phyloP scores from a whole-genome alignment of 108 stramenopile species.

The Cyclotella sp. region DNA sequence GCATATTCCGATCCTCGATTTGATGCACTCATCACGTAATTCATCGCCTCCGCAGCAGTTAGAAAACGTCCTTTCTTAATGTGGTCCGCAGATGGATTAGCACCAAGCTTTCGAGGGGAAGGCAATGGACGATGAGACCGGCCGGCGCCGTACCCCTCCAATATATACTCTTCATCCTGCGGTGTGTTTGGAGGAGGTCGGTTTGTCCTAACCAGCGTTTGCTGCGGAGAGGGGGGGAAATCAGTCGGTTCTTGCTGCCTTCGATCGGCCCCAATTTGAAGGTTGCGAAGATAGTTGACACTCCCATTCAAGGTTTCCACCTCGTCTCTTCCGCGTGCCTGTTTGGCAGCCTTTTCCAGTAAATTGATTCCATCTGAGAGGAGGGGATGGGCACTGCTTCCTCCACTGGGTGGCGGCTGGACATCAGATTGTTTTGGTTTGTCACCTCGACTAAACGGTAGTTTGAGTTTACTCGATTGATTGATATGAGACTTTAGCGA shows the following conservation, averaged over 20 bases:
- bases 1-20: constrained; percentile 1
- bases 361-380: constrained; percentile 33
- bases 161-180: neutral
- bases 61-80: constrained; percentile 34
- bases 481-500: neutral
- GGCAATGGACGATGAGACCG: constrained; percentile 21
- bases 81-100: constrained; percentile 23
- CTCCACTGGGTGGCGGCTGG: neutral
- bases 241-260: neutral
- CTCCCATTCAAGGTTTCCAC: constrained; percentile 24
- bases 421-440: neutral
- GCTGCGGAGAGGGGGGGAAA: neutral
- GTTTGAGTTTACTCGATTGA: neutral
- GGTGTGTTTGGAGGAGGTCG: neutral
- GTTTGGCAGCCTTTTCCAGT: constrained; percentile 26
- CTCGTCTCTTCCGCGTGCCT: constrained; percentile 31
- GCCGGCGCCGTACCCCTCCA: neutral
- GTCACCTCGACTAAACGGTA: neutral
- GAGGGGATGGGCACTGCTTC: constrained; percentile 3
- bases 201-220: neutral
- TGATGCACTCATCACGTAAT: constrained; percentile 39
- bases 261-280: constrained; percentile 5
- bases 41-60: constrained; percentile 46
- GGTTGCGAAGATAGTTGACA: constrained; percentile 32
- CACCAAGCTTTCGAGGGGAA: constrained; percentile 3